A percentile compares a stretch with the other conserved stretches of the same genome.
phyloP scores from a whole-genome alignment of 345 rosid genomes.

The Durio zibethinus region DNA sequence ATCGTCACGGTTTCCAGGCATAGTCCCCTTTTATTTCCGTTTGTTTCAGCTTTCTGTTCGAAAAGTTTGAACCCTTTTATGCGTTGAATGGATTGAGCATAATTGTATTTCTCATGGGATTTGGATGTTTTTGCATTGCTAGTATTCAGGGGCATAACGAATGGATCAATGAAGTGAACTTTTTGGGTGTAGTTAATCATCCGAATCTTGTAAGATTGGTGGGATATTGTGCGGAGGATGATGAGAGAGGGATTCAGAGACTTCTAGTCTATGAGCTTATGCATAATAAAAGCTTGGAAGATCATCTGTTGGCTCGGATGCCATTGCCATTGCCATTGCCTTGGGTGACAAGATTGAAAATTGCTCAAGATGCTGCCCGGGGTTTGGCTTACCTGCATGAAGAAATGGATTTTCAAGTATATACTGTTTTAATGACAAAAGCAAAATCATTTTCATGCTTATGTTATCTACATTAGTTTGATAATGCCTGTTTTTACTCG shows the following conservation, averaged over 20 bases:
- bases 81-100: background rate
- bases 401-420: conserved; percentile 94
- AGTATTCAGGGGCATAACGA: conserved; percentile 97
- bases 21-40: conserved; percentile 11
- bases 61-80: background rate
- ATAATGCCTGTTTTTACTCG: background rate
- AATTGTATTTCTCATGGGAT: conserved; percentile 1
- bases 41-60: background rate
- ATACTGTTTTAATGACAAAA: background rate
- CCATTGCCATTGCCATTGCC: conserved; percentile 41
- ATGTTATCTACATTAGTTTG: background rate
- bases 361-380: conserved; percentile 88
- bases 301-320: conserved; percentile 59
- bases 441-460: background rate
- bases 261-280: conserved; percentile 86
- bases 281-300: conserved; percentile 87
- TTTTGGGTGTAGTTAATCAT: conserved; percentile 86
- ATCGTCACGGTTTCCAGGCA: conserved; percentile 99
- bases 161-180: conserved; percentile 95
- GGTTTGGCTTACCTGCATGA: conserved; percentile 95
- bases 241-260: conserved; percentile 90
- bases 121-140: conserved; percentile 41
- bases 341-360: conserved; percentile 69
- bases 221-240: conserved; percentile 93
- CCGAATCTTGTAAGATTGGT: conserved; percentile 89